Evolutionary conservation across 2,329 filamentous ascomycete genomes (phyloP).

Genomic region (Magnaporthiopsis poae): DNA sequence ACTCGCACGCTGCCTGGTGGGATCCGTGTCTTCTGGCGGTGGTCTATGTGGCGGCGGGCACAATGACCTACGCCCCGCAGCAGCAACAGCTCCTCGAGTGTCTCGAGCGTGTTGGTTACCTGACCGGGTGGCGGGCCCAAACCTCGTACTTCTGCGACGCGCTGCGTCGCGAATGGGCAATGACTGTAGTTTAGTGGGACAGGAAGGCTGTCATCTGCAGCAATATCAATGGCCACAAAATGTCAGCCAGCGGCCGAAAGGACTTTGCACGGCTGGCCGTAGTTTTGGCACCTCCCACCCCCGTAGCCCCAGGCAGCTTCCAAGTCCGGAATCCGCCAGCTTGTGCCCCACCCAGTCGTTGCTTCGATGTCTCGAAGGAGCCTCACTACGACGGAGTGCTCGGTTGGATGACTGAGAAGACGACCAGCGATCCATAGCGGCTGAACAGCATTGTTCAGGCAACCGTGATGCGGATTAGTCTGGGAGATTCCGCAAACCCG

Average conservation of each 20-base stretch:
- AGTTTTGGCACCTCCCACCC: conserved; percentile 10
- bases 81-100: conserved; percentile 30
- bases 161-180: not conserved
- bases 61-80: conserved; percentile 39
- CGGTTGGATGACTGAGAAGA: conserved; percentile 39
- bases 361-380: conserved; percentile 40
- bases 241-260: not conserved
- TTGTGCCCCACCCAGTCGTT: conserved; percentile 42
- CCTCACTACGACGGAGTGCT: conserved; percentile 28
- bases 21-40: conserved; percentile 38
- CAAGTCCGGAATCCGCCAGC: conserved; percentile 43
- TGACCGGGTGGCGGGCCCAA: conserved; percentile 9
- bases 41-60: conserved; percentile 32
- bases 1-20: conserved; percentile 35
- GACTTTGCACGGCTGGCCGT: not conserved
- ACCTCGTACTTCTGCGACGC: not conserved
- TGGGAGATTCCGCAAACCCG: conserved; percentile 46
- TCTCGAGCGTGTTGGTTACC: conserved; percentile 28
- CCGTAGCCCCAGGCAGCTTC: conserved; percentile 32
- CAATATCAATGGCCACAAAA: not conserved
- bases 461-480: conserved; percentile 45
- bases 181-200: not conserved
- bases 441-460: conserved; percentile 48
- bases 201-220: not conserved
- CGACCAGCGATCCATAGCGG: conserved; percentile 47